Base-by-base conservation (phyloP, 768 basidiomycete species). In the Epithele typhae region DNA sequence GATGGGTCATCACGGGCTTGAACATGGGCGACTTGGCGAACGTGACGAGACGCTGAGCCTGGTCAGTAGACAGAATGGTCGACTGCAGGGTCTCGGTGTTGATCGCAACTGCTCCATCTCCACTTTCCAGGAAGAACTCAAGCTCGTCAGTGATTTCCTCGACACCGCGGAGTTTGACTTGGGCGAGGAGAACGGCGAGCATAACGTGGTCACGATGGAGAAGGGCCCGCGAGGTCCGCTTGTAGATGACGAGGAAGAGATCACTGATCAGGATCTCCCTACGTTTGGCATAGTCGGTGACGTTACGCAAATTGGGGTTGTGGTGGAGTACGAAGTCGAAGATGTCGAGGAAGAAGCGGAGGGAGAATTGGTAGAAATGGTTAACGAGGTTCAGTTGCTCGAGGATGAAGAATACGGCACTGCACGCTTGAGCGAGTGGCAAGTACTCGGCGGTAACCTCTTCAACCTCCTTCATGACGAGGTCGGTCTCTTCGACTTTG, bases 281-380 rank as follows among this genome's bases (percentile, higher is more conserved):
- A 10, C 96, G 84, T 35, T 67, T 69, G 40, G 72, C 70, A 46
- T 92, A 68, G 52, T 96, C 92, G 19, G 81, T 73, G 47, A 94
- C 75, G 49, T 78, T 79, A 64, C 77, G 83, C 52, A 98, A 77
- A 63, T 92, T 87, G 10, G 94, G 93, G 61, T 98, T 97, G 57
- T 88, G 84, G 55, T 87, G 86, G 7, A 98, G 78, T 48, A 95
- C 82, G 57, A 87, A 91, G 68, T 98, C 92, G 68, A 99, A 99
- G 60, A 97, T 95, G 63, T 96, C 95, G 49, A 98, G 78, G 87
- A 99, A 99, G 77, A 95, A 97, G 23, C 76, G 85, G 37, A 99
- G 77, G 2, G 96, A 98, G 75, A 99, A 99, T 65, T 97, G 92
- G 62, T 99, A 99, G 73, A 98, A 98, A 68, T 96, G 95, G 61